Percentiles rank a stretch among this genome's conserved stretches.
Evolutionary conservation across 2,329 filamentous ascomycete genomes (phyloP).

Genomic region (Ascochyta viciae-villosae): DNA sequence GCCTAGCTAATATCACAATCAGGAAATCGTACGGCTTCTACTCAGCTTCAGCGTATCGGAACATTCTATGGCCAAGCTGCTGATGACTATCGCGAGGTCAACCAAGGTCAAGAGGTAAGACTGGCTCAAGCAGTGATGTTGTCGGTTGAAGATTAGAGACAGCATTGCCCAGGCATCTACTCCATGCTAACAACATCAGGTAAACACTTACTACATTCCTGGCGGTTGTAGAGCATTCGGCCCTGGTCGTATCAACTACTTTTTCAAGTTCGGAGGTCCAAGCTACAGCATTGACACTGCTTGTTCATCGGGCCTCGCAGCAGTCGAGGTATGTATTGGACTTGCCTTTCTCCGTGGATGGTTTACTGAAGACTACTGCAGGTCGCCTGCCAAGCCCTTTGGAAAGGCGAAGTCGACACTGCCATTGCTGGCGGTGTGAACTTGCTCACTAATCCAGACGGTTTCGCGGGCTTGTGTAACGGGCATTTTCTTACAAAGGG

Average conservation of each 20-base stretch:
- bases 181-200: too few relatives aligned
- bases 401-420: slow-evolving; percentile 34
- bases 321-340: background rate
- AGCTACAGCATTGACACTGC: slow-evolving; percentile 30
- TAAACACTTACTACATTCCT: too few relatives aligned
- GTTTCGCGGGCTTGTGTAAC: slow-evolving; percentile 31
- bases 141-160: too few relatives aligned
- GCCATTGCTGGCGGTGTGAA: slow-evolving; percentile 31
- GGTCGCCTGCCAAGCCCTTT: slow-evolving; percentile 36
- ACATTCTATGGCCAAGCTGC: background rate
- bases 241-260: slow-evolving; percentile 4
- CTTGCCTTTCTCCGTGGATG: too few relatives aligned
- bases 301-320: slow-evolving; percentile 27
- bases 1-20: slow-evolving; percentile 23
- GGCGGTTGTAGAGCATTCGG: too few relatives aligned
- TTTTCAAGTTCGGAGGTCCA: slow-evolving; percentile 27
- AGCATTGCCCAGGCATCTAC: too few relatives aligned
- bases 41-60: slow-evolving; percentile 5
- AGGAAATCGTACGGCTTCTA: slow-evolving; percentile 25
- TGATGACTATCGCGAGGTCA: slow-evolving; percentile 15
- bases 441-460: slow-evolving; percentile 36
- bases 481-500: slow-evolving; percentile 26
- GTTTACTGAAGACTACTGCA: too few relatives aligned
- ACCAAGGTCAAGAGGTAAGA: slow-evolving; percentile 10
- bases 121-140: too few relatives aligned